Evolutionary conservation across 495 filamentous ascomycete genomes (phyloP).

Genomic region (Penicillium bovifimosum): DNA sequence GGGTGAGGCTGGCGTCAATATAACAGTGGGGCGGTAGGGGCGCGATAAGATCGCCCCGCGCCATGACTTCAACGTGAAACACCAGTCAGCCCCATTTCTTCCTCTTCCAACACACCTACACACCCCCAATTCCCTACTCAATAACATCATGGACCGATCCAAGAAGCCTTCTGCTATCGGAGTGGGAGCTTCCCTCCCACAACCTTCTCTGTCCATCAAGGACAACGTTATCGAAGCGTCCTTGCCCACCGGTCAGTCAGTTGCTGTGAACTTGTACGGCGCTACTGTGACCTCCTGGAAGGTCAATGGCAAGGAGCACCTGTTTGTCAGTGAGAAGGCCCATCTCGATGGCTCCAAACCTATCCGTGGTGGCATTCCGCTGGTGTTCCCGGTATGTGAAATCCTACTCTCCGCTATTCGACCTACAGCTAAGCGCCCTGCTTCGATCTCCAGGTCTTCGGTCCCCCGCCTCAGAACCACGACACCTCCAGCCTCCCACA

Average conservation of each 20-base stretch:
- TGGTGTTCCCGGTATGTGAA: constrained; percentile 84
- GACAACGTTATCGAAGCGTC: constrained; percentile 65
- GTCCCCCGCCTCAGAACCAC: constrained; percentile 67
- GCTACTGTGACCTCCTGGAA: constrained; percentile 95
- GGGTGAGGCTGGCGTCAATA: too few relatives aligned
- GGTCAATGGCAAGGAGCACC: constrained; percentile 71
- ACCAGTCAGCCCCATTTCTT: neutral
- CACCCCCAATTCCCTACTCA: neutral
- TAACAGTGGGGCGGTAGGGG: too few relatives aligned
- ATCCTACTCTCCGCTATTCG: neutral
- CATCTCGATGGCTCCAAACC: constrained; percentile 60
- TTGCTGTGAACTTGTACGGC: constrained; percentile 81
- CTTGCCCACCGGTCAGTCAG: constrained; percentile 78
- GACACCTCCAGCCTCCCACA: constrained; percentile 73
- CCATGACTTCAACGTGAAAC: constrained; percentile 10
- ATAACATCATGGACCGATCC: constrained; percentile 59
- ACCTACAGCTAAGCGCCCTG: constrained; percentile 11
- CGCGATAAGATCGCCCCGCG: constrained; percentile 17
- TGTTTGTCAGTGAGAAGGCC: constrained; percentile 81
- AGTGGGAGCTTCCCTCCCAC: constrained; percentile 56
- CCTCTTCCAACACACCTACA: neutral
- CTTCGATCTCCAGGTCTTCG: constrained; percentile 65
- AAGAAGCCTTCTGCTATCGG: constrained; percentile 78
- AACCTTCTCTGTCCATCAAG: constrained; percentile 62
- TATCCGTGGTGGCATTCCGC: constrained; percentile 66